These are phyloP conservation scores for Russula emetica DNA, from an alignment of 768 basidiomycete genomes.

Conservation along the genomic window DNA sequence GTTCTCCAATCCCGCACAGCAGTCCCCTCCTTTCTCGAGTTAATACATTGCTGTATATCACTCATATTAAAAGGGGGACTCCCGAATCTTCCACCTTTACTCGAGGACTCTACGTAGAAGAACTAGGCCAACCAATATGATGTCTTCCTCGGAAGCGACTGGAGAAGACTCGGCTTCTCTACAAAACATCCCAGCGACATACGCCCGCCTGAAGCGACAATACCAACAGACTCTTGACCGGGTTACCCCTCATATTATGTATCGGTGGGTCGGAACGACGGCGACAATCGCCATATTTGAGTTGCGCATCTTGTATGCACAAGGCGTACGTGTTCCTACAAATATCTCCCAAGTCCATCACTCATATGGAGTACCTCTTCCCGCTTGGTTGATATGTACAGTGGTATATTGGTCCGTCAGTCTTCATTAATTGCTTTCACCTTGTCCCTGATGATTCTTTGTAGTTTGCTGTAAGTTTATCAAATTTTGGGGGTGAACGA, in stretches of 20 bases:
- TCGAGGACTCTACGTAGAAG: not conserved
- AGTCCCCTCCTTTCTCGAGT: not conserved
- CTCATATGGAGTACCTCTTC: slow-evolving; percentile 14
- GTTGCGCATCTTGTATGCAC: slow-evolving; percentile 78
- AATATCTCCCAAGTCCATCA: not conserved
- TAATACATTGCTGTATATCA: slow-evolving; percentile 13
- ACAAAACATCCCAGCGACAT: slow-evolving; percentile 34
- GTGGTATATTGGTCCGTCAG: slow-evolving; percentile 87
- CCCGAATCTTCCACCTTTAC: not conserved
- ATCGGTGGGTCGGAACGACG: slow-evolving; percentile 81
- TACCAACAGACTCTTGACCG: slow-evolving; percentile 90
- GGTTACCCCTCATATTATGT: slow-evolving; percentile 82
- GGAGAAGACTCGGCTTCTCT: slow-evolving; percentile 29
- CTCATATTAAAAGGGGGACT: slow-evolving; percentile 4
- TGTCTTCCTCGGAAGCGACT: slow-evolving; percentile 25
- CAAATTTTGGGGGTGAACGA: not conserved
- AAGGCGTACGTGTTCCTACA: slow-evolving; percentile 46
- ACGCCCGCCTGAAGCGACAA: slow-evolving; percentile 58
- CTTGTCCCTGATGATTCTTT: slow-evolving; percentile 14
- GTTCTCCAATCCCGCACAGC: not conserved
- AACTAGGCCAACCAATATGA: slow-evolving; percentile 17
- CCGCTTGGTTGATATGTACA: slow-evolving; percentile 32
- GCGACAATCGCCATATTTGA: slow-evolving; percentile 72
- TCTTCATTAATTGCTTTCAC: not conserved
- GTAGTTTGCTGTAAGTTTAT: slow-evolving; percentile 66